These are phyloP conservation scores for Botryotinia narcissicola DNA, from an alignment of 2,329 filamentous ascomycete species.

Conservation along the genomic window DNA sequence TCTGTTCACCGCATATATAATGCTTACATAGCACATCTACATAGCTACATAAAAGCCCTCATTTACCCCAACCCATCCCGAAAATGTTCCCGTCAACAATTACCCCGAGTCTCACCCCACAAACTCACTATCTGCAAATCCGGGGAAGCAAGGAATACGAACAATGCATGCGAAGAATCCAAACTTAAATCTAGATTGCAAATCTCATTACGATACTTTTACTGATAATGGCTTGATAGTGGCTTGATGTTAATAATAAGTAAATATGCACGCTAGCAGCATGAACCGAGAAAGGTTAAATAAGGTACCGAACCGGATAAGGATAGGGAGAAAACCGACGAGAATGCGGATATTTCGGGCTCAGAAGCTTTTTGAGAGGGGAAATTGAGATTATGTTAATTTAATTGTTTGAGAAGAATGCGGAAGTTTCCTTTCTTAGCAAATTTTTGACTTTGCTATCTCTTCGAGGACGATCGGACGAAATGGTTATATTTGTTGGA, in stretches of 20 bases:
- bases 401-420: not conserved
- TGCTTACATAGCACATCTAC: not conserved
- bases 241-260: not conserved
- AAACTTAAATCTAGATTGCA: slow-evolving; percentile 4
- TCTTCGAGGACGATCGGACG: not conserved
- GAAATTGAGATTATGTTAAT: not conserved
- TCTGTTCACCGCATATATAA: not conserved
- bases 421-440: not conserved
- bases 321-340: not conserved
- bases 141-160: slow-evolving; percentile 12
- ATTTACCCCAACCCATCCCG: not conserved
- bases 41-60: not conserved
- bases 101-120: slow-evolving; percentile 3
- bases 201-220: slow-evolving; percentile 5
- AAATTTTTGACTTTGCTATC: not conserved
- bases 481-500: not conserved
- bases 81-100: not conserved
- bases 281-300: not conserved
- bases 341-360: not conserved
- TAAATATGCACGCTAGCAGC: slow-evolving; percentile 9
- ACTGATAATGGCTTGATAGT: slow-evolving; percentile 12
- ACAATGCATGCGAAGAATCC: slow-evolving; percentile 3
- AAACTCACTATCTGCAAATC: not conserved
- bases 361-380: not conserved
- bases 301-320: not conserved